Base-by-base conservation (phyloP, 2,329 filamentous ascomycete species). In the Cercospora sp. region DNA sequence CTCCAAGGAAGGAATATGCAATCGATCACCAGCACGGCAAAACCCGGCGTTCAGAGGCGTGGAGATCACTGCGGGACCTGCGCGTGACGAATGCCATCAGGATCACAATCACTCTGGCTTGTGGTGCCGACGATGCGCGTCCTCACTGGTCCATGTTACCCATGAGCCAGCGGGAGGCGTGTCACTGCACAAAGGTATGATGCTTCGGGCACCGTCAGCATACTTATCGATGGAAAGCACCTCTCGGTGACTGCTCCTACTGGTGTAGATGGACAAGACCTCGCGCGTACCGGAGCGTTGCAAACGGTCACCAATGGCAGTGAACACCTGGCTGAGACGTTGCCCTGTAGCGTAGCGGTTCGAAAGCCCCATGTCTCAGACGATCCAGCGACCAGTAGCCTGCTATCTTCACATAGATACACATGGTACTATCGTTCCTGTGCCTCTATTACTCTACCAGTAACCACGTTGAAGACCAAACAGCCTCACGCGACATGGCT, bases 351-450 rank as follows among this genome's bases (percentile, higher is more conserved):
- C 18, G 30, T 33, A 45, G 18, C 62, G 62, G 62, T 31, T 16
- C 13, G 48, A 23, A 23, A 30, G 23, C 62, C 48, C 62, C 62
- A 64, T 64, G 62, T 64, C 62, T 64, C 62, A 64, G 18, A 45
- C 51, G 62, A 57, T 18, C 62, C 62, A 64, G 20, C 5, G n/a
- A 7, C 2, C 31, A 26, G 23, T 9, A 18, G 30, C 51, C 7
- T 58, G 62, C 51, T 26, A 26, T 16, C 31, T 57, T 33, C 48
- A 31, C 62, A 58, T 64, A 64, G 45, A 64, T 58, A 64, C 62
- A 58, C 28, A 36, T 23, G 30, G 48, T 48, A 53, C 18, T 53
- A 51, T 63, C 48, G 31, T 40, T 42, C 31, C 28, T 31, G 30
- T 58, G 10, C 23, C 20, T 57, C 5, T 51, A 40, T 40, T 40